Evolutionary conservation across 2,329 filamentous ascomycete genomes (phyloP).

Genomic region (Aspergillus uvarum): DNA sequence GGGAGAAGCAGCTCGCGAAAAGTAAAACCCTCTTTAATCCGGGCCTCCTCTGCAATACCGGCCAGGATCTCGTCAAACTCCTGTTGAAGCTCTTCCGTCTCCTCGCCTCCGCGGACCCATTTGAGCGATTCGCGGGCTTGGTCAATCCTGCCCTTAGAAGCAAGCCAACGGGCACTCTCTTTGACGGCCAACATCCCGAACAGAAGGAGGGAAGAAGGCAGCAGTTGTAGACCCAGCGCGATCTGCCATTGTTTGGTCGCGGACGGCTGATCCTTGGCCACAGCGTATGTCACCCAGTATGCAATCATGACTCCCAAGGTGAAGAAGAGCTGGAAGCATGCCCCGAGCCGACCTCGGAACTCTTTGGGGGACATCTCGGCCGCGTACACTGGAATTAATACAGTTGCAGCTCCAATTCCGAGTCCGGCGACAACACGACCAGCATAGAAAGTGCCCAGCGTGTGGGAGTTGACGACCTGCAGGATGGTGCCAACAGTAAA

Average conservation of each 20-base stretch:
- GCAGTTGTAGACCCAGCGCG: conserved; percentile 48
- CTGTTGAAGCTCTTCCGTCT: conserved; percentile 32
- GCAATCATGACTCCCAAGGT: conserved; percentile 41
- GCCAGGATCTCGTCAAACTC: conserved; percentile 43
- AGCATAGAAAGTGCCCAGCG: conserved; percentile 46
- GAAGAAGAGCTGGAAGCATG: conserved; percentile 42
- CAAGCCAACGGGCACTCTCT: conserved; percentile 51
- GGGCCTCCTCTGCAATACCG: conserved; percentile 50
- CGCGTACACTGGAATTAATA: conserved; percentile 43
- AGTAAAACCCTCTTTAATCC: conserved; percentile 47
- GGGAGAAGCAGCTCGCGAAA: conserved; percentile 50
- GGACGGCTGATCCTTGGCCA: conserved; percentile 38
- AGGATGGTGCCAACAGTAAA: conserved; percentile 42
- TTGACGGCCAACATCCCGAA: conserved; percentile 52
- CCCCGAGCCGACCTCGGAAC: conserved; percentile 41
- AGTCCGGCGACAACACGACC: conserved; percentile 49
- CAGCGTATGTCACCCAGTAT: conserved; percentile 52
- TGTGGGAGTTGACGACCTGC: conserved; percentile 49
- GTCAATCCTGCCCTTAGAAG: conserved; percentile 47
- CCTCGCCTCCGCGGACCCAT: conserved; percentile 53
- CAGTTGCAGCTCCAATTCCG: conserved; percentile 48
- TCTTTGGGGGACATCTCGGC: conserved; percentile 46
- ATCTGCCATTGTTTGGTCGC: conserved; percentile 53
- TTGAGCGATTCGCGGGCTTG: conserved; percentile 51
- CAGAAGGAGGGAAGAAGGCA: conserved; percentile 49